Base-by-base conservation (phyloP, 2,329 filamentous ascomycete species). In the Ophiosphaerella narmari region DNA sequence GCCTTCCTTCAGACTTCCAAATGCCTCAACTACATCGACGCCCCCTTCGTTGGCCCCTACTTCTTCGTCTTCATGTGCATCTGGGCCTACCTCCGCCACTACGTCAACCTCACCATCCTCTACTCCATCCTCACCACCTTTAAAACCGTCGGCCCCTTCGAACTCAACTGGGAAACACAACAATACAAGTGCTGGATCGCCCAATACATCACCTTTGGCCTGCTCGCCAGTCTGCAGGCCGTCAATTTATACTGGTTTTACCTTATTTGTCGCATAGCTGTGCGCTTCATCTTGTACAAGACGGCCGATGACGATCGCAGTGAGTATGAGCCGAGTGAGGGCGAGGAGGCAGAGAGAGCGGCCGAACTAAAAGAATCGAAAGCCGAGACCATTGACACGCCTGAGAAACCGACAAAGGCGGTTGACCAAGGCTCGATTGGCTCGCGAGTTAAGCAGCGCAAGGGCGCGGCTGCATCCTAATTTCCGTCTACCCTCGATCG, bases 1-100 rank as follows among this genome's bases (percentile, higher is more conserved):
- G n/a, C n/a, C n/a, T n/a, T n/a, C n/a, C n/a, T n/a, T n/a, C 11
- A 92, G 88, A 94, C 90, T 2, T 96, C 91, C 54, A 97, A 97
- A 78, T 84, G 87, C 5, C 84, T 97, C 63, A 96, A 96, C 78
- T 97, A 97, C 77, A 77, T 97, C 62, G 89, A 96, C 69, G 86
- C 86, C 47, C 78, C 82, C 50, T 78, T 95, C 39, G 89, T 90
- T n/a, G 85, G 81, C 0, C 91, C 90, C 13, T 96, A 93, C 78
- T 97, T 94, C 75, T 84, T 83, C 68, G 60, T 88, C 62, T 97
- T 96, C 78, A 88, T 95, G 73, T 78, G 78, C 58, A 80, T 88
- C 53, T 97, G 92, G 92, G 86, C 91, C 67, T 97, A 97, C 78
- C 79, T 93, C 56, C 90, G 92, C 47, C 92, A 97, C 76, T 90